Base-by-base conservation (phyloP, 2,329 filamentous ascomycete genomes). In the Trichoderma brevicompactum region DNA sequence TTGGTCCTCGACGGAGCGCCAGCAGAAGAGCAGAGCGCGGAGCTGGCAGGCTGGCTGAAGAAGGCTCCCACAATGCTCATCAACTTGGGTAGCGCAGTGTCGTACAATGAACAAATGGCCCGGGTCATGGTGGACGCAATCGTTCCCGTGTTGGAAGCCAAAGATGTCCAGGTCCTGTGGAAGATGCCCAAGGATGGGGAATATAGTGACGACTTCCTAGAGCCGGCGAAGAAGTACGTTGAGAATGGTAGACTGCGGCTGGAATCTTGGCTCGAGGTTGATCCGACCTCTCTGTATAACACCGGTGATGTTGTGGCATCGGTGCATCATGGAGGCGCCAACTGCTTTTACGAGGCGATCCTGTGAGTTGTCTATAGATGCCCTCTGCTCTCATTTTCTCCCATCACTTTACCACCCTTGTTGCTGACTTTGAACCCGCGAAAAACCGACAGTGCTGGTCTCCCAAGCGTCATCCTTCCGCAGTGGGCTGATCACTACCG, bases 401-500 rank as follows among this genome's bases (percentile, higher is more conserved):
- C 13, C 13, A 28, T 34, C 23, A 50, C 28, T 28, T 32, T 7
- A 19, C 23, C 46, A 32, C 15, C 10, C 3, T 23, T 54, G 19
- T 54, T 41, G 52, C 52, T 54, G 7, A 41, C 17, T 12, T 28
- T 15, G 28, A 17, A 23, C 52, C 36, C 32, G 40, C 8, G 12
- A 8, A 7, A 7, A 10, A 17, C 3, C 3, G 7, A 5, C 77
- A 65, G 81, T 5, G 74, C 76, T 9, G 81, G 81, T 2, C 72
- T 81, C 4, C 79, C 81, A 1, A 81, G 83, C 46, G 68, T 83
- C 6, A 67, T 83, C 6, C 72, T 84, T 1, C 81, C 82, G 0
- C 67, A 77, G 0, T 83, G 82, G 82, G 72, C 78, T 0, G 81
- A 83, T 58, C 75, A 78, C 0, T 81, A 81, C 62, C 80, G 81